Base-by-base conservation (phyloP, 495 filamentous ascomycete genomes). In the Pyrenopolyporus hunteri region DNA sequence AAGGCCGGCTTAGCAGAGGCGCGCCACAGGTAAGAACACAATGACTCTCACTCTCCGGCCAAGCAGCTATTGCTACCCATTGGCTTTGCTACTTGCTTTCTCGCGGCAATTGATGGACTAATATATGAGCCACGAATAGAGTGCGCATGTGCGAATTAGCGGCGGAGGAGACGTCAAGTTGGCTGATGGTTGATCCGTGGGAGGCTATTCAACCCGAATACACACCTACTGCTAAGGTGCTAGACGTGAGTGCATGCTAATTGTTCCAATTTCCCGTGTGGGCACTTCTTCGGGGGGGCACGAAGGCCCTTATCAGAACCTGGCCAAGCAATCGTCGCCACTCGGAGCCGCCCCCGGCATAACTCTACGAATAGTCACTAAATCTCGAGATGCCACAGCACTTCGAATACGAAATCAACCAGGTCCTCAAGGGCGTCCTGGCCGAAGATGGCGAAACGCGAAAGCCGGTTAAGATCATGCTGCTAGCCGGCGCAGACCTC, bases 401-500 rank as follows among this genome's bases (percentile, higher is more conserved):
- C 70, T 91, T 97, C 66, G 83, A 92, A 54, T 74, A 95, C 68
- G 91, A 96, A 73, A 89, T 97, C 67, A 96, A 97, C 72, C 81
- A 81, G 2, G 83, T 89, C 11, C 80, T 89, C 3, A 85, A 86
- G 7, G 93, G 93, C 7, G 84, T 94, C 26, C 84, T 90, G 62
- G 81, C 79, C 8, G 77, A 75, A 14, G 80, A 85, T 63, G 89
- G 90, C 36, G 73, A 80, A 49, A 66, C 69, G 32, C 74, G 64
- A 57, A 75, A 59, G 39, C 76, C 70, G 29, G 78, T 89, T 10
- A 85, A 84, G 47, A 86, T 97, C 61, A 83, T 86, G 44, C 81
- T 98, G 22, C 78, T 94, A 23, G 87, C 88, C 8, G 92, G 92
- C 1, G 89, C 90, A 2, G 91, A 95, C 74, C 76, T 96, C 57